Conservation (phyloP, 768 basidiomycete species). For the Leccinum olivaceopallidum region DNA sequence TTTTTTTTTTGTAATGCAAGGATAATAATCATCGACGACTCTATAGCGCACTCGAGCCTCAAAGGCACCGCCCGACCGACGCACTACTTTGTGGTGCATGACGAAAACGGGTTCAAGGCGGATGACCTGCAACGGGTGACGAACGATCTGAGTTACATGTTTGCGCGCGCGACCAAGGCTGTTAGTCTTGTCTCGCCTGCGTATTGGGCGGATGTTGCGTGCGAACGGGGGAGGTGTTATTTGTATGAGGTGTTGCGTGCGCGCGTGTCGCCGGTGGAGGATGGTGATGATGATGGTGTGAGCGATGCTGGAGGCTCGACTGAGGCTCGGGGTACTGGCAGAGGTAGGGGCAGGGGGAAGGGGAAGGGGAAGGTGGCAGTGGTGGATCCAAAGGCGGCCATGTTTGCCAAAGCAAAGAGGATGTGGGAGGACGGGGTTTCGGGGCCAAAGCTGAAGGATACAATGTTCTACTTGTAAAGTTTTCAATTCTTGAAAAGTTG, state of each 20-base stretch:
- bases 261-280: background rate
- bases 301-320: constrained; percentile 17
- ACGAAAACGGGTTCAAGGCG: constrained; percentile 50
- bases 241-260: constrained; percentile 45
- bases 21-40: background rate
- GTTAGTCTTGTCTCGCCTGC: constrained; percentile 39
- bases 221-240: constrained; percentile 56
- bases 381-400: constrained; percentile 40
- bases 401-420: constrained; percentile 49
- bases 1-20: background rate
- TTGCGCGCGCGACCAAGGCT: constrained; percentile 56
- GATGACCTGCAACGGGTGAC: constrained; percentile 52
- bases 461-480: constrained; percentile 65
- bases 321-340: background rate
- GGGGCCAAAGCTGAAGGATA: constrained; percentile 50
- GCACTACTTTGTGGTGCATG: constrained; percentile 56
- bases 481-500: no score
- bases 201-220: constrained; percentile 47
- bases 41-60: constrained; percentile 41
- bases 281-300: constrained; percentile 7
- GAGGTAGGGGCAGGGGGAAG: constrained; percentile 29
- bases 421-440: constrained; percentile 61
- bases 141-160: constrained; percentile 54
- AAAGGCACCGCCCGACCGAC: constrained; percentile 49
- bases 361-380: constrained; percentile 26